These are phyloP conservation scores for Phaeosphaeriaceae sp. DNA, from an alignment of 2,329 filamentous ascomycete genomes.

Conservation along the genomic window DNA sequence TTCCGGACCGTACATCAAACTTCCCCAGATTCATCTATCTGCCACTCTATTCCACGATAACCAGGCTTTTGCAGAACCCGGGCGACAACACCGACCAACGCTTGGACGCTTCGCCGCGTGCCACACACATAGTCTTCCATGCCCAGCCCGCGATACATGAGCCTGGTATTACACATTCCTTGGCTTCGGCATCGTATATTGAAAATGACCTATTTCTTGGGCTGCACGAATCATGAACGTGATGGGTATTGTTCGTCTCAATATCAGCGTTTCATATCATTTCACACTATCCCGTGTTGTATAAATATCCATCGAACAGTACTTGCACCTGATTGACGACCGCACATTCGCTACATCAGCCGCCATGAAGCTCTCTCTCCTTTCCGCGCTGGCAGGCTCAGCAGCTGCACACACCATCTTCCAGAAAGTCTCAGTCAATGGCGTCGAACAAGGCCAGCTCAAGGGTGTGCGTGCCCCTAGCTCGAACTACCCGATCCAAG, in stretches of 20 bases:
- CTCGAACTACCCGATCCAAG: conserved; percentile 56
- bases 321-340: background rate
- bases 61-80: background rate
- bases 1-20: conserved; percentile 3
- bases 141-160: background rate
- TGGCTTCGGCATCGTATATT: background rate
- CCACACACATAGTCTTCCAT: background rate
- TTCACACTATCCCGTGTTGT: background rate
- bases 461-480: conserved; percentile 57
- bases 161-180: background rate
- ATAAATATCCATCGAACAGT: background rate
- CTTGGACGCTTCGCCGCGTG: background rate
- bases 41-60: background rate
- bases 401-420: conserved; percentile 49
- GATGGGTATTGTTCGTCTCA: background rate
- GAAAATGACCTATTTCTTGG: background rate
- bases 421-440: conserved; percentile 56
- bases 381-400: conserved; percentile 22
- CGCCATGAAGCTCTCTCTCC: conserved; percentile 23
- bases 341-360: background rate
- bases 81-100: background rate
- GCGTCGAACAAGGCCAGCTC: conserved; percentile 57
- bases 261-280: background rate
- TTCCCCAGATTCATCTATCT: background rate
- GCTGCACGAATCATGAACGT: background rate